phyloP scores from a whole-genome alignment of 192 early-diverging fungal genomes.

The Funneliformis mosseae region DNA sequence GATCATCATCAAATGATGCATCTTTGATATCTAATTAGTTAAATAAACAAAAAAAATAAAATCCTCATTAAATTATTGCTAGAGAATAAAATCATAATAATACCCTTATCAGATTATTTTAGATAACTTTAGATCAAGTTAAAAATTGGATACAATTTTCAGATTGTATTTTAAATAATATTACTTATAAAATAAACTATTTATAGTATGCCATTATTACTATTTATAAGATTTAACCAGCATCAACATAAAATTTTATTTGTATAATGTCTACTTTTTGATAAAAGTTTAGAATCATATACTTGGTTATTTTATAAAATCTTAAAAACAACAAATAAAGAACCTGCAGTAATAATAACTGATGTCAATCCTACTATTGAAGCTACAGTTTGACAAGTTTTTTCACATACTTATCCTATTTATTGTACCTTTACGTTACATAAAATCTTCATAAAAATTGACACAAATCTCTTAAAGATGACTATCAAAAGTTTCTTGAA shows the following conservation, averaged over 20 bases:
- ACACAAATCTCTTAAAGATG: not conserved
- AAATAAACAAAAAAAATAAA: not conserved
- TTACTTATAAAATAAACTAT: not conserved
- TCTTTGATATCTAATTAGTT: not conserved
- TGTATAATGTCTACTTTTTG: not conserved
- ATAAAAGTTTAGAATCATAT: not conserved
- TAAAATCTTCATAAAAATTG: not conserved
- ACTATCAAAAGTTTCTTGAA: too few species aligned
- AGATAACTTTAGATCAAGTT: not conserved
- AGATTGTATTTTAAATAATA: not conserved
- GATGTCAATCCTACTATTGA: not conserved
- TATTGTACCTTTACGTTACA: not conserved
- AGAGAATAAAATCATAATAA: not conserved
- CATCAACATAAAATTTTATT: not conserved
- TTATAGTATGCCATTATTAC: not conserved
- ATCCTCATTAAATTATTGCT: not conserved
- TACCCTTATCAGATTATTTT: not conserved
- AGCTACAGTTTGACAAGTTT: not conserved
- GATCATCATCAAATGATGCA: not conserved
- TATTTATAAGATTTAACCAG: not conserved
- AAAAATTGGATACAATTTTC: conserved; percentile 3
- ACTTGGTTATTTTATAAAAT: not conserved
- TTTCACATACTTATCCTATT: not conserved
- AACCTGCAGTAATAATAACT: not conserved
- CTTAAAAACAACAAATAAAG: not conserved